Conservation (phyloP, 1,139 yeast species). For the Saccharomyces pastorianus region DNA sequence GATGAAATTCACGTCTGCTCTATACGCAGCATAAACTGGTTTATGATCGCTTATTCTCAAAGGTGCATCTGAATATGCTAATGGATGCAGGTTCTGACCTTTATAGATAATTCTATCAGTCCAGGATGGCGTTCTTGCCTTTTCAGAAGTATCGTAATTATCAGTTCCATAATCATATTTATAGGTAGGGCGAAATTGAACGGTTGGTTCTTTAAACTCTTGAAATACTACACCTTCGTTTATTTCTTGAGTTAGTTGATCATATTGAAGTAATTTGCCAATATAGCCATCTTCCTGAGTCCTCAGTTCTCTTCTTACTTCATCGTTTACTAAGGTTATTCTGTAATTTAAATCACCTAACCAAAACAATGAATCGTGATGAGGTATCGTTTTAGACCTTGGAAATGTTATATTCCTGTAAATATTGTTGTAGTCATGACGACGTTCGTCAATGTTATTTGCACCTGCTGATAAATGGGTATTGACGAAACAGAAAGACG, state of each 20-base stretch:
- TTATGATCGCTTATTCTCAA: slow-evolving; percentile 79
- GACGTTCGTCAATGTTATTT: slow-evolving; percentile 67
- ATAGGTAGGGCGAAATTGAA: slow-evolving; percentile 81
- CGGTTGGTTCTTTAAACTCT: slow-evolving; percentile 67
- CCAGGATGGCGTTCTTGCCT: slow-evolving; percentile 94
- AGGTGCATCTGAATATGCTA: slow-evolving; percentile 52
- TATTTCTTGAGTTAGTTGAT: slow-evolving; percentile 71
- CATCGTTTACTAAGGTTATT: slow-evolving; percentile 58
- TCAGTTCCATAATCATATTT: slow-evolving; percentile 81
- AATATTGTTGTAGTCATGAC: slow-evolving; percentile 69
- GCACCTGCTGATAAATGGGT: slow-evolving; percentile 93
- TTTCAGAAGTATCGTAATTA: slow-evolving; percentile 77
- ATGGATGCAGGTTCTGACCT: slow-evolving; percentile 46
- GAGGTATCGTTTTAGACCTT: slow-evolving; percentile 46
- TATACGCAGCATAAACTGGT: slow-evolving; percentile 76
- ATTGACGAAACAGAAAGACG: slow-evolving; percentile 70
- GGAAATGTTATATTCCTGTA: slow-evolving; percentile 38
- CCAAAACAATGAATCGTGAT: slow-evolving; percentile 87
- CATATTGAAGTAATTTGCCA: slow-evolving; percentile 52
- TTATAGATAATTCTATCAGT: slow-evolving; percentile 77
- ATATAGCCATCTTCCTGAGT: slow-evolving; percentile 43
- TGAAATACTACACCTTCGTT: slow-evolving; percentile 63
- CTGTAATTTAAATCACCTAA: slow-evolving; percentile 91
- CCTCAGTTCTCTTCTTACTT: slow-evolving; percentile 41
- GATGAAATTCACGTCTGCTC: slow-evolving; percentile 55